A percentile compares a stretch with the other conserved stretches of the same genome.
Conservation (phyloP, 352 stramenopile species). For the Blastocystis sp. region DNA sequence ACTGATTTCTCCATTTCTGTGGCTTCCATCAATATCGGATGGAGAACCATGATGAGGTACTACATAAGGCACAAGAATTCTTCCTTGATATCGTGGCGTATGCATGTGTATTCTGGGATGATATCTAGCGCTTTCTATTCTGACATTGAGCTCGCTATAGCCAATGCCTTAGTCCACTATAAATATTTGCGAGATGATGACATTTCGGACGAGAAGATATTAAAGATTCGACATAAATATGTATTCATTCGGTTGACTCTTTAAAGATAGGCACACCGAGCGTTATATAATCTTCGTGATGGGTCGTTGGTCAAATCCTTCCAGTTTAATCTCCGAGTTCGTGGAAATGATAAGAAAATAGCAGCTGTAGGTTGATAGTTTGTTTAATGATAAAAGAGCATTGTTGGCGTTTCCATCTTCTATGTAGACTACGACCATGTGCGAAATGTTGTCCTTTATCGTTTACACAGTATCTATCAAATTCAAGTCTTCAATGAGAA, state of each 20-base stretch:
- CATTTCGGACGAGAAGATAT: neutral
- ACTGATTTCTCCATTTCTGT: too few species aligned
- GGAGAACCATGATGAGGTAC: neutral
- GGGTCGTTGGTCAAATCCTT: conserved; percentile 1
- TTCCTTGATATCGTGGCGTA: conserved; percentile 41
- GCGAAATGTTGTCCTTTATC: conserved; percentile 11
- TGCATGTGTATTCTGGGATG: neutral
- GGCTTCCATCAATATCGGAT: neutral
- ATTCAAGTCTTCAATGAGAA: conserved; percentile 37
- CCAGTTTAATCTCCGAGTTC: neutral
- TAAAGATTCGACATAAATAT: conserved; percentile 28
- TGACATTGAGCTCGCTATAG: conserved; percentile 46
- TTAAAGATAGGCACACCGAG: conserved; percentile 11
- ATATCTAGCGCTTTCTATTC: conserved; percentile 31
- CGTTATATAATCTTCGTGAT: conserved; percentile 4
- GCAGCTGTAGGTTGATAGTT: neutral
- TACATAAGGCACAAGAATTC: conserved; percentile 10
- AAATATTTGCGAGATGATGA: conserved; percentile 52
- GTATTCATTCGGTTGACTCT: neutral
- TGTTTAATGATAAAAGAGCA: neutral
- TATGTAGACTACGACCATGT: conserved; percentile 54
- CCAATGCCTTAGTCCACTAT: conserved; percentile 16
- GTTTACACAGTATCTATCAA: conserved; percentile 48
- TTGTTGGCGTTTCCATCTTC: neutral
- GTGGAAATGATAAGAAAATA: neutral